Evolutionary conservation across 2,329 filamentous ascomycete genomes (phyloP), one percentile per base, ranked within the genome.

Genomic region (Pseudogymnoascus sp.): DNA sequence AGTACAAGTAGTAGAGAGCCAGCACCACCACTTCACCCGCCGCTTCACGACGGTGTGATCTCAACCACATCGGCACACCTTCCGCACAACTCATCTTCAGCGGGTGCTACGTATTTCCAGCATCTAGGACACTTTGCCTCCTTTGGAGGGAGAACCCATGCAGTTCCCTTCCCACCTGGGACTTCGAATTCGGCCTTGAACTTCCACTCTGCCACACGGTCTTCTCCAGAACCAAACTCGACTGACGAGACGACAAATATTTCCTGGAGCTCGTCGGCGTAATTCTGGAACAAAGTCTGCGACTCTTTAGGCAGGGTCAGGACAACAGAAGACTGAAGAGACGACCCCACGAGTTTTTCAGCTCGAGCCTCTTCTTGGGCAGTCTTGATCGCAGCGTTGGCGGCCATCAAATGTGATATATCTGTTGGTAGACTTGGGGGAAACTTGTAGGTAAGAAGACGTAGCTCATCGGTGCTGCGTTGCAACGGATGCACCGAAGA

Each of bases 61-160:
- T 22, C 49, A 5, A 93, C 81, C 36, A 88, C 84, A 11, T 84
- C 81, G 30, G 87, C 84, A 73, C 93, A 97, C 71, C 91, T 80
- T 58, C 74, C 75, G 74, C 93, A 97, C 16, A 96, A 76, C 39
- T 77, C 74, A 16, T 89, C 84, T 67, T 87, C 81, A 58, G 76
- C 75, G n/a, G 82, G 78, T n/a, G 89, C 86, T 23, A 89, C 81
- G 73, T 91, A 96, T 65, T 89, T 84, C 94, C 94, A 99, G 76
- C 94, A 99, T 60, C 94, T 81, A 0, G 84, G 81, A 73, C 94
- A 99, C 74, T 97, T 99, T 55, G 80, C 76, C 11, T 77, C 74
- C 12, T 73, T 73, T 0, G 86, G 80, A 8, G 80, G 75, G 58
- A 74, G 42, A 4, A 78, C 64, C 64, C 66, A 67, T 39, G 67